Evolutionary conservation across 345 rosid species (phyloP).

Genomic region (Sisymbrium altissimum): DNA sequence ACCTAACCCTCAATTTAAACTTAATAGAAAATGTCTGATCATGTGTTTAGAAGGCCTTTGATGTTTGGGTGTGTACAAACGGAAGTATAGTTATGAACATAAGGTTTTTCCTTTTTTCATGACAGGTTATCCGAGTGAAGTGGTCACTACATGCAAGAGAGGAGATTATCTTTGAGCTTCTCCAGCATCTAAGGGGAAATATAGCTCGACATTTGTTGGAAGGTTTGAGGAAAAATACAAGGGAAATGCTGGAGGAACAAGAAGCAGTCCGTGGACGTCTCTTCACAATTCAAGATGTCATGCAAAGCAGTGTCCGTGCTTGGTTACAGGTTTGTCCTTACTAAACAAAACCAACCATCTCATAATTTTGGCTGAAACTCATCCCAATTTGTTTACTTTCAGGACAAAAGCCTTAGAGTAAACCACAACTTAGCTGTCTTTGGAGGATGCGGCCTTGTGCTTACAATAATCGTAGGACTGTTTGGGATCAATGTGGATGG

Average conservation of each 20-base stretch:
- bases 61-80: not conserved
- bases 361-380: not conserved
- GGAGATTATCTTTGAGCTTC: slow-evolving; percentile 91
- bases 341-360: not conserved
- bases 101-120: not conserved
- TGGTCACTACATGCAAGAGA: slow-evolving; percentile 99
- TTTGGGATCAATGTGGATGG: slow-evolving; percentile 99
- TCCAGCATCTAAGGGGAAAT: slow-evolving; percentile 77
- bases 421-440: slow-evolving; percentile 89
- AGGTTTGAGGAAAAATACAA: slow-evolving; percentile 63
- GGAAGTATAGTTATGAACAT: not conserved
- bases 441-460: slow-evolving; percentile 93
- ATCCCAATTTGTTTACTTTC: not conserved
- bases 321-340: slow-evolving; percentile 78
- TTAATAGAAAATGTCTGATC: not conserved
- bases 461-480: slow-evolving; percentile 69
- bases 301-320: slow-evolving; percentile 97
- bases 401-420: slow-evolving; percentile 87
- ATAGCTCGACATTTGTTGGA: slow-evolving; percentile 49
- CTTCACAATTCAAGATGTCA: slow-evolving; percentile 97
- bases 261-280: slow-evolving; percentile 96
- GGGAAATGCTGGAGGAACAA: slow-evolving; percentile 96
- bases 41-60: not conserved
- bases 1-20: not conserved
- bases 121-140: slow-evolving; percentile 90